phyloP scores from a whole-genome alignment of 108 stramenopile species.

The Thalassiosira profunda region DNA sequence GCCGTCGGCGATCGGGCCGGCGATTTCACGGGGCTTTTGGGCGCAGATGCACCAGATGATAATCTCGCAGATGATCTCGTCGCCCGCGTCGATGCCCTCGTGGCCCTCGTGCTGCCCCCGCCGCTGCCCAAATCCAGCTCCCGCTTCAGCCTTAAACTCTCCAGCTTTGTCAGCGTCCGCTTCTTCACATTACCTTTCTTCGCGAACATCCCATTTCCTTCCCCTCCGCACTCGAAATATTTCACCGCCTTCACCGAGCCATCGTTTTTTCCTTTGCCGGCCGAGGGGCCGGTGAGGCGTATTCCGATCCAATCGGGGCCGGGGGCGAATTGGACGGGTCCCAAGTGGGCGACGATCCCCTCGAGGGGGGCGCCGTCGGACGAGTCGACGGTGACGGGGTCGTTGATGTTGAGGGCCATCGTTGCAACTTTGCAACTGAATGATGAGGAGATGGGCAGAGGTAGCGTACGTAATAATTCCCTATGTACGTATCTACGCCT shows the following conservation, averaged over 20 bases:
- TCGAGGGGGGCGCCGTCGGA: slow-evolving; percentile 39
- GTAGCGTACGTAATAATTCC: too few relatives aligned
- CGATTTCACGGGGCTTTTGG: too few relatives aligned
- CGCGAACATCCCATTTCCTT: slow-evolving; percentile 30
- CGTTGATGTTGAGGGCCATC: slow-evolving; percentile 6
- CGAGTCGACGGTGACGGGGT: slow-evolving; percentile 3
- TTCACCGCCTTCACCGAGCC: slow-evolving; percentile 65
- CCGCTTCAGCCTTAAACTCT: slow-evolving; percentile 71
- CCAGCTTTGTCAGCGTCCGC: slow-evolving; percentile 65
- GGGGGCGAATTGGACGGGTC: slow-evolving; percentile 71
- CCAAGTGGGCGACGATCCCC: slow-evolving; percentile 77
- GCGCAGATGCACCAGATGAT: too few relatives aligned
- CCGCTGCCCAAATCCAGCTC: slow-evolving; percentile 65
- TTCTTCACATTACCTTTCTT: slow-evolving; percentile 33
- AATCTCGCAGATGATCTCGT: too few relatives aligned
- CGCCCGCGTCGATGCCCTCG: too few relatives aligned
- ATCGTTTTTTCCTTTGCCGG: slow-evolving; percentile 83
- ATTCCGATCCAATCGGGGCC: slow-evolving; percentile 85
- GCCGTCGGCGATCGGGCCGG: too few relatives aligned
- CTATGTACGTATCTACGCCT: too few relatives aligned
- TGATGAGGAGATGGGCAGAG: too few relatives aligned
- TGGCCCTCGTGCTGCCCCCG: too few relatives aligned
- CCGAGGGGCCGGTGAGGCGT: slow-evolving; percentile 76
- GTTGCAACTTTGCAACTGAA: too few relatives aligned
- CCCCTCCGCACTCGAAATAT: slow-evolving; percentile 64